A percentile compares a stretch with the other conserved stretches of the same genome.
phyloP scores from a whole-genome alignment of 1,284 basidiomycete species.

The Ceratobasidium sp. region DNA sequence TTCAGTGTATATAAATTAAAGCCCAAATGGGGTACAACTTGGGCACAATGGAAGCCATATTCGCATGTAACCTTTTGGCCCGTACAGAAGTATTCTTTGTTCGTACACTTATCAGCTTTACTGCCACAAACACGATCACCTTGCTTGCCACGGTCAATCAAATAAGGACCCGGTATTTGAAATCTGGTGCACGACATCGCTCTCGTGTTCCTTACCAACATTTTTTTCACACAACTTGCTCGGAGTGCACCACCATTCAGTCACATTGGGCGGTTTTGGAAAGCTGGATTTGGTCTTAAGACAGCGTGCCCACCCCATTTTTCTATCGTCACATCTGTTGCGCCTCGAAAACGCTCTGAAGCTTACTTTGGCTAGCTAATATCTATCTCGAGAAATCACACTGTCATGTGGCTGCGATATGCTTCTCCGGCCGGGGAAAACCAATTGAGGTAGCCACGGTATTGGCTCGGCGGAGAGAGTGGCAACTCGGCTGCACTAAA shows the following conservation, averaged over 20 bases:
- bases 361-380: not conserved
- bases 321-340: not conserved
- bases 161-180: too few species aligned
- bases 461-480: constrained; percentile 1
- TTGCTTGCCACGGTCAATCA: too few species aligned
- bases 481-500: not conserved
- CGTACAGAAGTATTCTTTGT: too few species aligned
- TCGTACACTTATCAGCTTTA: too few species aligned
- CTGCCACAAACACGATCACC: too few species aligned
- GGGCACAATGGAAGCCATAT: too few species aligned
- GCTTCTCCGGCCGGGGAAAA: not conserved
- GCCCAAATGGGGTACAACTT: too few species aligned
- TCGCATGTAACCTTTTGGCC: too few species aligned
- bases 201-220: not conserved
- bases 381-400: not conserved
- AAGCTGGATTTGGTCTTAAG: not conserved
- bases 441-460: not conserved
- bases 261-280: not conserved
- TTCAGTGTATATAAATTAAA: too few species aligned
- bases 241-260: not conserved
- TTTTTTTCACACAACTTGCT: not conserved
- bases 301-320: not conserved
- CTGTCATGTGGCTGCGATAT: not conserved
- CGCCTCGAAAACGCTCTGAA: not conserved
- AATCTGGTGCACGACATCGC: too few species aligned